Percentiles rank a stretch among this genome's conserved stretches.
Conservation (phyloP, 2,329 filamentous ascomycete genomes). For the Ascochyta fabae region DNA sequence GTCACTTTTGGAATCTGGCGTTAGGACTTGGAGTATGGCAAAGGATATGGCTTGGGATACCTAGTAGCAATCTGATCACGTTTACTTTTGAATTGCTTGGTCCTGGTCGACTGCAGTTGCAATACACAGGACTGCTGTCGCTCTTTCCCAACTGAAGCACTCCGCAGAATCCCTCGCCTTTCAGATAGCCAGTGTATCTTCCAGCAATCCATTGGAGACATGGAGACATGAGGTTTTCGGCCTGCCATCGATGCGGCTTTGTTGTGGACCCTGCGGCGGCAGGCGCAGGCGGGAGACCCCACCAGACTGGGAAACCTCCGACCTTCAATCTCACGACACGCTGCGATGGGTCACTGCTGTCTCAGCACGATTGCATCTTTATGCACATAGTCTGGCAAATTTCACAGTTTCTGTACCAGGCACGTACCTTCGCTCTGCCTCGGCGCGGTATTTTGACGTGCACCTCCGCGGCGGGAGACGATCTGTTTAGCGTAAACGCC, state of each 20-base stretch:
- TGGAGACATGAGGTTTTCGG: neutral
- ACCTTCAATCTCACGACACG: slow-evolving; percentile 1
- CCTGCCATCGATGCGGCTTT: neutral
- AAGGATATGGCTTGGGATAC: slow-evolving; percentile 1
- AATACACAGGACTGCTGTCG: neutral
- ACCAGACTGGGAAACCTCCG: slow-evolving; percentile 6
- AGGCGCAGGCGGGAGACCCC: slow-evolving; percentile 4
- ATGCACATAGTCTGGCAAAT: slow-evolving; percentile 1
- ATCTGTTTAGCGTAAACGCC: slow-evolving; percentile 25
- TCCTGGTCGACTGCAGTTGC: neutral
- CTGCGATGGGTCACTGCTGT: slow-evolving; percentile 2
- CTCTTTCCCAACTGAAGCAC: neutral
- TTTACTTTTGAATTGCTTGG: neutral
- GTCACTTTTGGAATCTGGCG: neutral
- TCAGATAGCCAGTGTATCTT: neutral
- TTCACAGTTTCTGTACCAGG: neutral
- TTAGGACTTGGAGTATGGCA: slow-evolving; percentile 2
- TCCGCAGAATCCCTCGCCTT: neutral
- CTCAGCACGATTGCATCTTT: slow-evolving; percentile 12
- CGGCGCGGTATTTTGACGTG: slow-evolving; percentile 8
- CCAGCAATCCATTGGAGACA: neutral
- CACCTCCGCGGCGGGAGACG: slow-evolving; percentile 21
- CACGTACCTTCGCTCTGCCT: slow-evolving; percentile 1
- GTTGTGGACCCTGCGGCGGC: slow-evolving; percentile 17
- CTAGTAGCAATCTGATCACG: slow-evolving; percentile 3